Conservation (phyloP, 768 basidiomycete genomes). For the Russula virescens region DNA sequence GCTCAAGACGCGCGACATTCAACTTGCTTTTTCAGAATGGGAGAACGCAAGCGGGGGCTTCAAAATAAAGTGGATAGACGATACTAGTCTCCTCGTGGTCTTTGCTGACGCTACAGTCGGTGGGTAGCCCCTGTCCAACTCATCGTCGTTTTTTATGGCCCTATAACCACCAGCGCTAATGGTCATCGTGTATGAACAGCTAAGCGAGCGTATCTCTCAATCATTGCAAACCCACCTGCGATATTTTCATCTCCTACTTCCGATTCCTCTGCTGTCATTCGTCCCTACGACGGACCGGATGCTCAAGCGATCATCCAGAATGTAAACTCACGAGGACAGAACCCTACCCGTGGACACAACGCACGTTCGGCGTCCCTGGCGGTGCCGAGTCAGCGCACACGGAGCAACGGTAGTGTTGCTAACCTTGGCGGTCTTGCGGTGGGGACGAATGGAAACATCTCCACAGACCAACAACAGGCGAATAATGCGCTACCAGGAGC, state of each 20-base stretch:
- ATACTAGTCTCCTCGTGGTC: constrained; percentile 91
- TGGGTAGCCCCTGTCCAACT: constrained; percentile 40
- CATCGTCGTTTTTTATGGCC: not conserved
- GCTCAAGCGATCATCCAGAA: constrained; percentile 80
- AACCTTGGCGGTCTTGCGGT: constrained; percentile 25
- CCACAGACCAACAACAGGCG: constrained; percentile 1
- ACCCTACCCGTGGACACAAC: constrained; percentile 65
- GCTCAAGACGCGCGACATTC: constrained; percentile 97
- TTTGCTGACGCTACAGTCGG: constrained; percentile 87
- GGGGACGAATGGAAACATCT: constrained; percentile 30
- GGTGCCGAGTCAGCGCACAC: constrained; percentile 45
- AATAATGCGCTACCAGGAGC: constrained; percentile 4
- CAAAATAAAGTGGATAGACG: constrained; percentile 99
- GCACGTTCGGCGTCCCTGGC: constrained; percentile 41
- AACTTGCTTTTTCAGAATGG: constrained; percentile 84
- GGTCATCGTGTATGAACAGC: constrained; percentile 43
- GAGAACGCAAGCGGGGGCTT: constrained; percentile 84
- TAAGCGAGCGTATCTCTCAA: constrained; percentile 90
- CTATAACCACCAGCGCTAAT: constrained; percentile 7
- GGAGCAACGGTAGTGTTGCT: constrained; percentile 30
- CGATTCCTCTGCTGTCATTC: constrained; percentile 56
- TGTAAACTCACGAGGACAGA: constrained; percentile 66
- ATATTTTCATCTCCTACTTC: constrained; percentile 53
- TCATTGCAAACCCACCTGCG: constrained; percentile 76
- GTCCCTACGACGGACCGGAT: constrained; percentile 92